Evolutionary conservation across 2,329 filamentous ascomycete species (phyloP).

Genomic region (Aspergillus sclerotialis): DNA sequence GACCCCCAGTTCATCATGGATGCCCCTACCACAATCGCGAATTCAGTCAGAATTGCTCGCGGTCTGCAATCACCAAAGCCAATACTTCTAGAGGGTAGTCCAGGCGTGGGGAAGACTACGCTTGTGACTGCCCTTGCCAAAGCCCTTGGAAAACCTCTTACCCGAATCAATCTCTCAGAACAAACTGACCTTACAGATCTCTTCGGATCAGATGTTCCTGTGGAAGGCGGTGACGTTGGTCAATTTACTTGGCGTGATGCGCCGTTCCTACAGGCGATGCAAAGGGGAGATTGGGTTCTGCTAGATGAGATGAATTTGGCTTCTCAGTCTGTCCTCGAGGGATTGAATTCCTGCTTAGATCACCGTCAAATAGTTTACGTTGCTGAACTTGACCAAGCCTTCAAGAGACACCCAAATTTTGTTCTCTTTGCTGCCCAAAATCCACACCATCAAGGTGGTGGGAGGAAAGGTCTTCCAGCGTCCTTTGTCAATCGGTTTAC

Average conservation of each 20-base stretch:
- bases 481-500: slow-evolving; percentile 98
- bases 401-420: slow-evolving; percentile 82
- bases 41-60: slow-evolving; percentile 83
- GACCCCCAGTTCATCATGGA: slow-evolving; percentile 68
- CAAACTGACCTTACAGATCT: slow-evolving; percentile 97
- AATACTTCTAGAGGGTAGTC: slow-evolving; percentile 89
- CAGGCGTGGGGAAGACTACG: slow-evolving; percentile 97
- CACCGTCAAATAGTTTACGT: slow-evolving; percentile 95
- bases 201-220: slow-evolving; percentile 91
- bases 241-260: slow-evolving; percentile 94
- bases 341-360: slow-evolving; percentile 91
- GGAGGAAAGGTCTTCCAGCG: slow-evolving; percentile 84
- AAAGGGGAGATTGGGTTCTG: slow-evolving; percentile 91
- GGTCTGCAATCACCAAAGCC: slow-evolving; percentile 85
- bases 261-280: slow-evolving; percentile 93
- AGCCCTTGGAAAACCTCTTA: slow-evolving; percentile 72
- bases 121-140: slow-evolving; percentile 78
- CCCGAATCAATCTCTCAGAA: slow-evolving; percentile 93
- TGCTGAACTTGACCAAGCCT: slow-evolving; percentile 89
- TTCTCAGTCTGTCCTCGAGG: slow-evolving; percentile 92
- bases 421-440: slow-evolving; percentile 97
- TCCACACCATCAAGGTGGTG: slow-evolving; percentile 92
- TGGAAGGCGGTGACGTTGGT: slow-evolving; percentile 85
- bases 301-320: slow-evolving; percentile 98
- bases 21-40: slow-evolving; percentile 81